These are phyloP conservation scores for Talaromyces amestolkiae DNA, from an alignment of 2,329 filamentous ascomycete species.

Conservation along the genomic window DNA sequence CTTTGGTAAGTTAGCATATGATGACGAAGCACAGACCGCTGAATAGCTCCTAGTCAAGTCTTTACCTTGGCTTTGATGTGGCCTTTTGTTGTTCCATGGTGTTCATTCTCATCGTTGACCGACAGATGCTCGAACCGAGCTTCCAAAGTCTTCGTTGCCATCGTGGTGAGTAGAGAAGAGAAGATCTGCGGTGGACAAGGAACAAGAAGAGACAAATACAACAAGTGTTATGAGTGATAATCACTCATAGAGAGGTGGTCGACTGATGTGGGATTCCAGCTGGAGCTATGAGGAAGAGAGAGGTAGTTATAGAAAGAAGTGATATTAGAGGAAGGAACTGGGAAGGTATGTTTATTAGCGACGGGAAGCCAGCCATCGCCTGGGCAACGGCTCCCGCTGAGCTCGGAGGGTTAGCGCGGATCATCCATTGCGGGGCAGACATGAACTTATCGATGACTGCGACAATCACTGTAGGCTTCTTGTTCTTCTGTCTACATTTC, in stretches of 20 bases:
- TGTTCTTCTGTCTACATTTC: background rate
- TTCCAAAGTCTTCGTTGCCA: conserved; percentile 78
- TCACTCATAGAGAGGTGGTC: background rate
- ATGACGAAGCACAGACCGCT: conserved; percentile 11
- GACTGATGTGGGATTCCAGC: background rate
- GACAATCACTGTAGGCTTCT: background rate
- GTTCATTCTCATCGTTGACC: conserved; percentile 83
- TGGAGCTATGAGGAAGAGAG: background rate
- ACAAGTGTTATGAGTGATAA: background rate
- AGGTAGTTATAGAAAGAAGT: background rate
- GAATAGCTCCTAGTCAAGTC: background rate
- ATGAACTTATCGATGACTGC: background rate
- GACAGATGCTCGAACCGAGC: conserved; percentile 85
- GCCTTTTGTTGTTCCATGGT: conserved; percentile 48
- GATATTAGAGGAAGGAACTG: background rate
- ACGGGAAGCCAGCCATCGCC: conserved; percentile 23
- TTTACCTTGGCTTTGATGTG: conserved; percentile 74
- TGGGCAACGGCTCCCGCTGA: conserved; percentile 25
- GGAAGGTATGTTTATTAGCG: conserved; percentile 14
- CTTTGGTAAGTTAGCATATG: conserved; percentile 30
- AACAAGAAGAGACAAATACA: background rate
- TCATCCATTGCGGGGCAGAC: conserved; percentile 19
- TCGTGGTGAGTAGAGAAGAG: conserved; percentile 25
- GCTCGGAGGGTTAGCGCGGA: background rate
- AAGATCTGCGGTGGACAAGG: background rate